Base-by-base conservation (phyloP, 805 yeast species). In the Danielia reshetovae region DNA sequence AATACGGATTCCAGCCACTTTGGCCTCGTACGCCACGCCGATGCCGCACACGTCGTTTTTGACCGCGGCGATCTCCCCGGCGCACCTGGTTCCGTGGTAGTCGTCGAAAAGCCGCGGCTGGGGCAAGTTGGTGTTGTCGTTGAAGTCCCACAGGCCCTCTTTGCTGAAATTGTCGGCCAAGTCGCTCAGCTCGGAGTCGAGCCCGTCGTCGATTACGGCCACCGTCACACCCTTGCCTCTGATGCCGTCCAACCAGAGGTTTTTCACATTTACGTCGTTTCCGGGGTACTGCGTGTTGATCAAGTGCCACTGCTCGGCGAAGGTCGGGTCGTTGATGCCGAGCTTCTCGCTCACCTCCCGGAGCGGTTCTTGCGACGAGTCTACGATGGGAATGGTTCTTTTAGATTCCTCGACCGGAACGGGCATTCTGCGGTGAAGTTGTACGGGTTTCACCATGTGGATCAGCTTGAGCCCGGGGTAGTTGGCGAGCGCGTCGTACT, bases 11-110 rank as follows among this genome's bases (percentile, higher is more conserved):
- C 98, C 98, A 2, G 96, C 73, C 2, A 93, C 95, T 49, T 81
- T 76, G 4, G 96, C 78, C 38, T 77, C 76, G 49, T 76, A 88
- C 0, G 97, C 97, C n/a, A 89, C 95, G 29, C 98, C 98, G 5
- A 93, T 72, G n/a, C 98, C 98, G 62, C 98, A 93, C 14, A 70
- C 81, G 19, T 77, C 83, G 57, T 93, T 90, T 34, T 77, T 88
- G 3, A 81, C 93, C 4, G 85, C 87, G 0, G 96, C 97, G 38
- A 93, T 84, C 59, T 93, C 98, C 24, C 96, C 97, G 2, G 98
- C 97, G 65, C 98, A 93, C 45, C 98, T 68, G 0, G 98, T 93
- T 5, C 98, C 98, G 57, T 93, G 98, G 48, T 80, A 79, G 57
- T 93, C 98, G 56, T 85, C 95, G 7, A 49, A 59, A 18, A 90